phyloP scores from a whole-genome alignment of 2,329 filamentous ascomycete species.

The Aureobasidium sp. region DNA sequence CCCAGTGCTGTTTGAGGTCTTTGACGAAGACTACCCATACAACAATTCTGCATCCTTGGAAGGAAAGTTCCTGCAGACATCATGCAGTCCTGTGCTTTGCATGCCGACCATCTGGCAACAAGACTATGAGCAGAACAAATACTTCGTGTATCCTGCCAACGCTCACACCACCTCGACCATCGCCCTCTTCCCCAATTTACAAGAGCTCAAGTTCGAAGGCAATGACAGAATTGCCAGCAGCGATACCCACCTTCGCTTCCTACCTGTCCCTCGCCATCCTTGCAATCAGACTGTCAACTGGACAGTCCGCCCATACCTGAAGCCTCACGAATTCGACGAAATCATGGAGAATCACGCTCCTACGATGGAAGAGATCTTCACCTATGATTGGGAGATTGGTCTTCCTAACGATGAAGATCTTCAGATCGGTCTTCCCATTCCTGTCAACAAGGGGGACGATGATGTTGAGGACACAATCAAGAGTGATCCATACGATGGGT shows the following conservation, averaged over 20 bases:
- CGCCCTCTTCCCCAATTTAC: constrained; percentile 31
- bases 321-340: constrained; percentile 31
- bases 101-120: constrained; percentile 32
- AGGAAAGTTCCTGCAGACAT: constrained; percentile 7
- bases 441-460: constrained; percentile 10
- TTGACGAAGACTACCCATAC: neutral
- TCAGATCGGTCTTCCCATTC: constrained; percentile 13
- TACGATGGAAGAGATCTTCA: neutral
- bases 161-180: constrained; percentile 16
- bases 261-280: constrained; percentile 33
- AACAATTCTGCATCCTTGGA: neutral
- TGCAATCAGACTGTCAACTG: constrained; percentile 33
- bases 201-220: constrained; percentile 40
- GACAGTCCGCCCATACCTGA: constrained; percentile 31
- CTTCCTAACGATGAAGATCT: constrained; percentile 8
- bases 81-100: constrained; percentile 25
- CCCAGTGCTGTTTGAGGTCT: neutral
- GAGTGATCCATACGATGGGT: constrained; percentile 10
- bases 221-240: constrained; percentile 38
- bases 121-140: constrained; percentile 20
- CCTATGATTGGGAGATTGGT: constrained; percentile 6
- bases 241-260: constrained; percentile 33
- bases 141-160: neutral
- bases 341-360: constrained; percentile 13
- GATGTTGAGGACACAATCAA: constrained; percentile 18